Evolutionary conservation across 1,139 yeast species (phyloP), one percentile per base, ranked within the genome.

Genomic region (Meyerozyma athensensis): DNA sequence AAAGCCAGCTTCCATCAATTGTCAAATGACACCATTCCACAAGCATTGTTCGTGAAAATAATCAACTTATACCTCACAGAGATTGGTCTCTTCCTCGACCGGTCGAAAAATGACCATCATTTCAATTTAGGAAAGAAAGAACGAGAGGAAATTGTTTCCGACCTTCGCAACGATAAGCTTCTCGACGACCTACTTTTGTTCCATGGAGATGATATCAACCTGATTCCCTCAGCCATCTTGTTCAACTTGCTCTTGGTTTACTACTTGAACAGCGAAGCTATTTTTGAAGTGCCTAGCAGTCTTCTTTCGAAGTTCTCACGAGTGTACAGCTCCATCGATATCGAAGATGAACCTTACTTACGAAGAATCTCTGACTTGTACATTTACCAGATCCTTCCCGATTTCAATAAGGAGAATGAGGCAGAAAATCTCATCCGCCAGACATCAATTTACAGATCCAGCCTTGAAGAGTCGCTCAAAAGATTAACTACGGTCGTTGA

Each of bases 371-470:
- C 59, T 8, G 66, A 68, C 32, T 54, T 68, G 42, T 61, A 59
- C 38, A 59, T 63, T 7, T 63, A 61, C 45, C 66, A 67, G 43
- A 58, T 68, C 2, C 55, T 67, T 33, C 70, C 72, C 1, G 56
- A 56, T 4, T 45, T 52, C 26, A 56, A 58, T 23, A 45, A 53
- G 26, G 59, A 52, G 36, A 53, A 52, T 2, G 60, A 62, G 32
- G 65, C 74, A 1, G 50, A 42, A 28, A 41, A 39, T 23, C 49
- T 68, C 10, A 51, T 65, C 9, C 46, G 50, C 12, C 52, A 50
- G 22, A 58, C 59, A 36, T 47, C 48, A 1, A 14, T 49, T 1
- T 52, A 52, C 34, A 37, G 43, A 14, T 37, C 42, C 18, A 48
- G 44, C 5, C 36, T 41, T 7, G 49, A 52, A 12, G 44, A 41